Base-by-base conservation (phyloP, 139 green algal genomes). In the Closterium sp. region DNA sequence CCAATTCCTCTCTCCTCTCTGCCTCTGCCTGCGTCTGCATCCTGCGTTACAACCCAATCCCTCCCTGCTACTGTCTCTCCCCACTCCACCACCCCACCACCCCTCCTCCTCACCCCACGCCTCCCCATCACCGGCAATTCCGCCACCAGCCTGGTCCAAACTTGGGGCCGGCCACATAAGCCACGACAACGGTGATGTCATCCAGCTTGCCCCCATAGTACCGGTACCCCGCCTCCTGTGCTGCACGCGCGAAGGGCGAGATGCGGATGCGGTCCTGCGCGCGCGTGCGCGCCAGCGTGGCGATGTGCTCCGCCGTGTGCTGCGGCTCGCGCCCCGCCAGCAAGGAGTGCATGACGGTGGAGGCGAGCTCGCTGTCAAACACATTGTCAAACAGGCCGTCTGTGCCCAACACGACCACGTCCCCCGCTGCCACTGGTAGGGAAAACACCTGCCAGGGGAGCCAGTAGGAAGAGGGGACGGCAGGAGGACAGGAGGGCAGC, bases 331-430 rank as follows among this genome's bases (percentile, higher is more conserved):
- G 19, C 19, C 89, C 45, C 30, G 89, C 79, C 42, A 28, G n/a
- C 50, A 22, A 45, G 0, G 86, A 30, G 79, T 94, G 50, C 42
- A 92, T 86, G 27, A 95, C 62, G 17, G 98, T 50, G 2, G 86
- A 87, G 6, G 90, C 96, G 31, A 99, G 91, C 93, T 99, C 98
- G 42, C 98, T 96, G 29, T 97, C 95, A 89, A 98, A 99, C 7
- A 99, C 96, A 94, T 99, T 99, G 96, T 99, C 98, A 95, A 98
- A 99, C 84, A 99, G 93, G 3, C 98, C 98, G 94, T 99, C 98
- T 0, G 97, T 99, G 89, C 96, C 98, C 5, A 96, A 73, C 21
- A 99, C 94, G 0, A 99, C 91, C 1, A 99, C 94, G 93, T 99
- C 98, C 0, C 98, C 98, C 42, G 94, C 91, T 95, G 93, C 93